These are phyloP conservation scores for Xylaria sp. DNA, from an alignment of 2,329 filamentous ascomycete genomes.

Conservation along the genomic window DNA sequence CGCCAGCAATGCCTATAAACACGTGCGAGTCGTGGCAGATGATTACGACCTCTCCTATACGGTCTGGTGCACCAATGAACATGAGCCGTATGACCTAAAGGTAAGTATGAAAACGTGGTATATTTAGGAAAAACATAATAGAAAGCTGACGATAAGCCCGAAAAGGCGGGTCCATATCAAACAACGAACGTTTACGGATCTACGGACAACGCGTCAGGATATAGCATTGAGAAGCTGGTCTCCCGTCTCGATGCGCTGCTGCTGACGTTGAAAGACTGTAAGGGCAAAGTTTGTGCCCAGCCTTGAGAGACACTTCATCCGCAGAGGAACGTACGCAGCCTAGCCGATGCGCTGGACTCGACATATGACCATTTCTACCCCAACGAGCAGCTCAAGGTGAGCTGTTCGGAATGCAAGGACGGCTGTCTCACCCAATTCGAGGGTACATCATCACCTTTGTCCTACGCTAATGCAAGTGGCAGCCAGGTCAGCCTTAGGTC, in stretches of 20 bases:
- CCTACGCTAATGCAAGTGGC: background rate
- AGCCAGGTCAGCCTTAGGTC: background rate
- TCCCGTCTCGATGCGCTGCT: conserved; percentile 49
- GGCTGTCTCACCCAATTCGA: conserved; percentile 61
- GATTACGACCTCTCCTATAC: conserved; percentile 66
- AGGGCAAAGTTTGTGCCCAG: conserved; percentile 52
- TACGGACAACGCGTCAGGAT: too few relatives aligned
- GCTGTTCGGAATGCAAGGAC: conserved; percentile 55
- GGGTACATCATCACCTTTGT: conserved; percentile 37
- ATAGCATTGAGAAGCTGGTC: too few relatives aligned
- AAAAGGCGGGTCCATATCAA: too few relatives aligned
- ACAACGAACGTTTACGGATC: too few relatives aligned
- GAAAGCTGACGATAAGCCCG: too few relatives aligned
- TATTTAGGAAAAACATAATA: background rate
- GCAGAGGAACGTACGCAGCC: conserved; percentile 50
- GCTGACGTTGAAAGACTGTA: conserved; percentile 64
- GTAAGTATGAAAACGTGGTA: conserved; percentile 37
- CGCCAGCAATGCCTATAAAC: conserved; percentile 63
- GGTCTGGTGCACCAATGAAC: conserved; percentile 70
- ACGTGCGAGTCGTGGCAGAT: conserved; percentile 54
- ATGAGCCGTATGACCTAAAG: conserved; percentile 66
- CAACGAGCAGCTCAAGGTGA: conserved; percentile 50
- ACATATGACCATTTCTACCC: conserved; percentile 58
- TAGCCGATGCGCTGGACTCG: conserved; percentile 53
- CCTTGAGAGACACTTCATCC: conserved; percentile 64